Base-by-base conservation (phyloP, 2,329 filamentous ascomycete genomes). In the Colletotrichum liriopes region DNA sequence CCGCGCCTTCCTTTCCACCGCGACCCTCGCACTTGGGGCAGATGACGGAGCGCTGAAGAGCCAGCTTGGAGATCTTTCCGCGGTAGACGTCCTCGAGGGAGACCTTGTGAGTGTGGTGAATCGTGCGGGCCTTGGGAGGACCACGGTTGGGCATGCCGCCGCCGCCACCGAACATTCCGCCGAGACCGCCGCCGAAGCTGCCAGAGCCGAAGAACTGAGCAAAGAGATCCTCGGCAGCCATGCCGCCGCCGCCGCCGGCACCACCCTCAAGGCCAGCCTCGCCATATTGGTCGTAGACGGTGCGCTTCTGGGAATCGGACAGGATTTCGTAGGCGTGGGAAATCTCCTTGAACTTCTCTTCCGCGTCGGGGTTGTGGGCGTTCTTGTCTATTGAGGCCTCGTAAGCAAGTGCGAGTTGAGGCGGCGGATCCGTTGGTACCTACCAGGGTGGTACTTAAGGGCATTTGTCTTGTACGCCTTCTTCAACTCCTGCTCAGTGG, bases 101-200 rank as follows among this genome's bases (percentile, higher is more conserved):
- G 73, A 99, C 96, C 86, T 98, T 98, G 92, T 98, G 96, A 62
- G 96, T 95, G 86, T 99, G 96, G 84, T 97, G 94, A 78, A 99
- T 99, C 71, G 96, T 98, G 77, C 96, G 93, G 60, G 96, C 96
- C 89, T 99, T 92, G 73, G 89, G 87, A 41, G 96, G 96, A 23
- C 95, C 96, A 67, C 91, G 90, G 65, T 93, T 91, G 78, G 92
- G 91, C 89, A 94, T 93, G 77, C 93, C 93, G 77, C 49, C 49
- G 16, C 49, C 91, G 41, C 86, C 89, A 74, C 93, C 90, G 78
- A 94, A 94, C 90, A 95, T 94, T 80, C 93, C 90, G 72, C 92
- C 92, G 79, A 94, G 89, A 75, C 94, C 93, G 73, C 92, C 92
- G 67, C 91, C 92, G 74, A 91, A 90, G 72, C 92, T 91, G 75